These are phyloP conservation scores for Ophiocordyceps camponoti-floridani DNA, from an alignment of 2,329 filamentous ascomycete species.

Conservation along the genomic window DNA sequence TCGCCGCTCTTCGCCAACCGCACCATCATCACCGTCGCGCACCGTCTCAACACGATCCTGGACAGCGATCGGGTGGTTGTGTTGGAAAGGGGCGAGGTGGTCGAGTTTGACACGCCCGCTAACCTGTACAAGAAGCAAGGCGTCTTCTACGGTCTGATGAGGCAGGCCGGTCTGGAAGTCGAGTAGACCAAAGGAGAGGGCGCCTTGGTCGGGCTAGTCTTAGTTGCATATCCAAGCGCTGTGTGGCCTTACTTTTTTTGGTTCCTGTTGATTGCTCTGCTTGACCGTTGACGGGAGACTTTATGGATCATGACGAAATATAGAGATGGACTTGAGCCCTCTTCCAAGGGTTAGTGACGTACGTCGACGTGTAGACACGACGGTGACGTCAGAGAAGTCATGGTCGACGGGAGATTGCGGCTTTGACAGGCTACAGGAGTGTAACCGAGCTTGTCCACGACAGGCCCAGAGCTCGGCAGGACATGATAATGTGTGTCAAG, in stretches of 20 bases:
- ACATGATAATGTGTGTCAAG: not conserved
- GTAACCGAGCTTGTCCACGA: no score
- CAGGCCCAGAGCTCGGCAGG: no score
- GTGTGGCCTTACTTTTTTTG: not conserved
- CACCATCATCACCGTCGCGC: constrained; percentile 96
- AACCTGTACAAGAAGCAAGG: constrained; percentile 59
- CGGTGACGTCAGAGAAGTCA: no score
- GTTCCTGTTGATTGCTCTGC: not conserved
- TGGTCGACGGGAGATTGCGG: no score
- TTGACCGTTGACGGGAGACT: not conserved
- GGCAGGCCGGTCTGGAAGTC: constrained; percentile 61
- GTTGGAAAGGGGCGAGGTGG: constrained; percentile 74
- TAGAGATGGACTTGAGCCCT: no score
- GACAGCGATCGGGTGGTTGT: constrained; percentile 82
- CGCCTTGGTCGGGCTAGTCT: not conserved
- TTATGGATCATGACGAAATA: not conserved
- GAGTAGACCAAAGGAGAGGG: not conserved
- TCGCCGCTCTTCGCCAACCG: constrained; percentile 63
- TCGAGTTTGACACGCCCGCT: constrained; percentile 78
- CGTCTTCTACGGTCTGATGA: constrained; percentile 77
- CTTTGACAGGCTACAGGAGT: no score
- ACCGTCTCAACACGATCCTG: constrained; percentile 95
- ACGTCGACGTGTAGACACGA: no score
- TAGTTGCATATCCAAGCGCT: not conserved
- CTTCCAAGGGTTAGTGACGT: no score